Evolutionary conservation across 257 asterid genomes (phyloP), one percentile per base, ranked within the genome.

Genomic region (Pogostemon cablin): DNA sequence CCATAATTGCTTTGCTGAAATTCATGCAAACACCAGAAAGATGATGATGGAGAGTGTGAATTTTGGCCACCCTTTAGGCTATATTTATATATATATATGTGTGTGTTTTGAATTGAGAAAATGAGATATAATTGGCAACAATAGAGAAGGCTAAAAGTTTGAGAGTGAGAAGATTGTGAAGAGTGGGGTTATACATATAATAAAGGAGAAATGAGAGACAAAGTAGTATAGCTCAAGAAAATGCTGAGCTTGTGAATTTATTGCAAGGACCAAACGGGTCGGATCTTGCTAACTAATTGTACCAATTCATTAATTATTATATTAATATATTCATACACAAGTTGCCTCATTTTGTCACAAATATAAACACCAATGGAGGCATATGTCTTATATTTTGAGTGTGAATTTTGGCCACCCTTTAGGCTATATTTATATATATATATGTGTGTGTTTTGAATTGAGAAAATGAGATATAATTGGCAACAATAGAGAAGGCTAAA

Each of bases 151-250:
- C 76, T n/a, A 62, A 62, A 62, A 54, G 48, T 44, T 10, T 56
- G 73, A 68, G 75, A 78, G 62, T 52, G 57, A 62, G 73, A 78
- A 78, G 82, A 78, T 68, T 44, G 68, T 59, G 57, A 42, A 32
- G 4, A 41, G 46, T 9, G 46, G 25, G 25, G 25, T 20, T 20
- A 20, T 20, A 20, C 25, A 20, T 20, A 20, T 20, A 20, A 20
- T 7, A 63, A 4, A n/a, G 17, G 32, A 38, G 48, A 6, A 20
- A 34, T 65, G 68, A 67, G 65, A 65, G 49, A n/a, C 9, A 75
- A 67, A 68, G 69, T 9, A 75, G 79, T 25, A 10, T 9, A 75
- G 9, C 64, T 44, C 75, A 75, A 75, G 80, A 75, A 75, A 62
- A 62, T 41, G 67, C 7, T 12, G 15, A 41, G 38, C 15, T 62